These are phyloP conservation scores for Erysimum cheiri DNA, from an alignment of 441 rosid species.

Conservation along the genomic window DNA sequence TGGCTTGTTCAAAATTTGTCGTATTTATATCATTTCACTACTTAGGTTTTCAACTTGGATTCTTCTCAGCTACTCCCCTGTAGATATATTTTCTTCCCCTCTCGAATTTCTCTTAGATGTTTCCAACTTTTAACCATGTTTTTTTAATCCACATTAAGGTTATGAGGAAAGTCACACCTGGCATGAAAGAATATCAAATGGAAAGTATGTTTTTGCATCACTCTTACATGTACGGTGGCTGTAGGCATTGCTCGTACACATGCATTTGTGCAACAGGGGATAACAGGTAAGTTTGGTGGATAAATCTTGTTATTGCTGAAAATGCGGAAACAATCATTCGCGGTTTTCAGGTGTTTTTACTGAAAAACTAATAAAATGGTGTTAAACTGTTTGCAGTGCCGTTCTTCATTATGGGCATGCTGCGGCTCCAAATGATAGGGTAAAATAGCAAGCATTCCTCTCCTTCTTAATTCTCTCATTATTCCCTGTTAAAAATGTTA, in stretches of 20 bases:
- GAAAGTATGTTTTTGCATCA: constrained; percentile 97
- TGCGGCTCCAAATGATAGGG: constrained; percentile 98
- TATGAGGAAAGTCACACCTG: constrained; percentile 68
- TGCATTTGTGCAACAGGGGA: constrained; percentile 97
- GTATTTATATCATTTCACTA: not conserved
- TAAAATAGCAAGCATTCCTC: constrained; percentile 38
- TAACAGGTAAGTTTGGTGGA: constrained; percentile 61
- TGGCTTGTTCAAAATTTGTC: not conserved
- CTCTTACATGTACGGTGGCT: constrained; percentile 92
- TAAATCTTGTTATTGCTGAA: constrained; percentile 12
- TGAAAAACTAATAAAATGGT: not conserved
- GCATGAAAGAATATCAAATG: constrained; percentile 93
- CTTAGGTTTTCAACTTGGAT: not conserved
- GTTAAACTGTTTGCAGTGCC: constrained; percentile 57
- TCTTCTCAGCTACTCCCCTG: constrained; percentile 9
- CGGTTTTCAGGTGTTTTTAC: not conserved
- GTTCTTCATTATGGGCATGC: constrained; percentile 98
- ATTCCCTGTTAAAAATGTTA: constrained; percentile 6
- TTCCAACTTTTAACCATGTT: constrained; percentile 7
- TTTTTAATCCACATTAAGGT: constrained; percentile 53
- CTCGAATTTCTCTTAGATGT: constrained; percentile 11
- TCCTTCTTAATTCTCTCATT: not conserved
- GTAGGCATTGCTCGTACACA: constrained; percentile 96
- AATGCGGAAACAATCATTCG: not conserved
- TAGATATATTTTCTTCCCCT: constrained; percentile 6